These are phyloP conservation scores for Gymnopus androsaceus DNA, from an alignment of 1,284 basidiomycete genomes.

Conservation along the genomic window DNA sequence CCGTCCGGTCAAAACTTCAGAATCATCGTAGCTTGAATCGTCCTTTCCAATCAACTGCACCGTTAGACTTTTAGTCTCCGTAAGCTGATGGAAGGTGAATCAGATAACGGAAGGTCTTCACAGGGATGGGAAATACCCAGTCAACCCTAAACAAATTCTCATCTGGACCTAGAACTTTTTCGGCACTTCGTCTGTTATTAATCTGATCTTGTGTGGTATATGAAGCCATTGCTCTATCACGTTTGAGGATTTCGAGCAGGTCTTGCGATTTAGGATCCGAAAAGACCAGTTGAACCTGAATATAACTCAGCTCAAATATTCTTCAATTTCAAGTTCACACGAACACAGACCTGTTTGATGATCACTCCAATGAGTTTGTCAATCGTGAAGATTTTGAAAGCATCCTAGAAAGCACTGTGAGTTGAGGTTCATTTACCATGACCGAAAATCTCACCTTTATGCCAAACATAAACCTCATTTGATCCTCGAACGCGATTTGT, in stretches of 20 bases:
- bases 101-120: slow-evolving; percentile 11
- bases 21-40: slow-evolving; percentile 85
- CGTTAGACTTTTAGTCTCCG: slow-evolving; percentile 70
- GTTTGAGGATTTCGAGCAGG: slow-evolving; percentile 77
- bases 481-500: slow-evolving; percentile 86
- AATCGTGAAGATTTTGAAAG: slow-evolving; percentile 89
- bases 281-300: slow-evolving; percentile 75
- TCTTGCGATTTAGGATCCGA: slow-evolving; percentile 85
- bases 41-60: slow-evolving; percentile 90
- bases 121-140: slow-evolving; percentile 62
- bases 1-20: slow-evolving; percentile 77
- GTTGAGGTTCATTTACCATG: not conserved
- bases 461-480: slow-evolving; percentile 89
- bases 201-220: slow-evolving; percentile 84
- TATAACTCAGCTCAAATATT: not conserved
- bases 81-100: slow-evolving; percentile 49
- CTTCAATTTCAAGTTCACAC: slow-evolving; percentile 14
- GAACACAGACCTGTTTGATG: slow-evolving; percentile 73
- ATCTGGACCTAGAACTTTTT: slow-evolving; percentile 82
- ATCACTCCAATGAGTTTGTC: slow-evolving; percentile 89
- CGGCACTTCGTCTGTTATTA: slow-evolving; percentile 80
- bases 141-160: slow-evolving; percentile 93
- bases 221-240: slow-evolving; percentile 65
- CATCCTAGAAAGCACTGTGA: slow-evolving; percentile 44
- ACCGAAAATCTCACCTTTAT: slow-evolving; percentile 50